These are phyloP conservation scores for Sporothrix luriei DNA, from an alignment of 2,329 filamentous ascomycete genomes.

Conservation along the genomic window DNA sequence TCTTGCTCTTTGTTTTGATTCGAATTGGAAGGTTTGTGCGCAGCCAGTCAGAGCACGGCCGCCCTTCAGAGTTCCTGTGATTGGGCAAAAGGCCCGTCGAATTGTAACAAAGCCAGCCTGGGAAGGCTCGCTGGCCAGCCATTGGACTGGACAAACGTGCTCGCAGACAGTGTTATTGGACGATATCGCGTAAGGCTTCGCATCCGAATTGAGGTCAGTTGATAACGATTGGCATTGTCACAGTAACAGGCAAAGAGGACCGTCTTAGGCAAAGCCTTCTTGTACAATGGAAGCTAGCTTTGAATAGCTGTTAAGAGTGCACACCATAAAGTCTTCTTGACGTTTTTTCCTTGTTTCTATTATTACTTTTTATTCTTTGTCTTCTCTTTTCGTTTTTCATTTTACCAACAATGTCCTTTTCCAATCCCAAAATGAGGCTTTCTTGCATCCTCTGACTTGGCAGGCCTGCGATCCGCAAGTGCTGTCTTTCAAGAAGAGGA, in stretches of 20 bases:
- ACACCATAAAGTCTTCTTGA: too few relatives aligned
- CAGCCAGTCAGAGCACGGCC: neutral
- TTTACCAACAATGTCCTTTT: neutral
- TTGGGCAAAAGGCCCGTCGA: neutral
- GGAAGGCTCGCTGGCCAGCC: neutral
- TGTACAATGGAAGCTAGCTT: too few relatives aligned
- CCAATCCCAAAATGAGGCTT: neutral
- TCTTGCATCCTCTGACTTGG: constrained; percentile 1
- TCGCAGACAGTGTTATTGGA: constrained; percentile 17
- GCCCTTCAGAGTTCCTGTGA: neutral
- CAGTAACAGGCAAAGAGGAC: neutral
- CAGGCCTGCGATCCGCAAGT: neutral
- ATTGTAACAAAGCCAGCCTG: neutral
- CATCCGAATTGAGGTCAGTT: neutral
- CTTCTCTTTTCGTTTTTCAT: neutral
- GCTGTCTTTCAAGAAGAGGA: neutral
- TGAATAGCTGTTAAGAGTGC: too few relatives aligned
- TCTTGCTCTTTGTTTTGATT: neutral
- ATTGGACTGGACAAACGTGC: constrained; percentile 12
- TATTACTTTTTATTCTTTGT: neutral
- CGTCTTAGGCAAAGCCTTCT: too few relatives aligned
- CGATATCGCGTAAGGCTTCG: constrained; percentile 19
- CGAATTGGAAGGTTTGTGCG: neutral
- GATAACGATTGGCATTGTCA: neutral
- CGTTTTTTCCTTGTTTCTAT: too few relatives aligned